Conservation (phyloP, 2,329 filamentous ascomycete genomes). For the Balansia obtecta region DNA sequence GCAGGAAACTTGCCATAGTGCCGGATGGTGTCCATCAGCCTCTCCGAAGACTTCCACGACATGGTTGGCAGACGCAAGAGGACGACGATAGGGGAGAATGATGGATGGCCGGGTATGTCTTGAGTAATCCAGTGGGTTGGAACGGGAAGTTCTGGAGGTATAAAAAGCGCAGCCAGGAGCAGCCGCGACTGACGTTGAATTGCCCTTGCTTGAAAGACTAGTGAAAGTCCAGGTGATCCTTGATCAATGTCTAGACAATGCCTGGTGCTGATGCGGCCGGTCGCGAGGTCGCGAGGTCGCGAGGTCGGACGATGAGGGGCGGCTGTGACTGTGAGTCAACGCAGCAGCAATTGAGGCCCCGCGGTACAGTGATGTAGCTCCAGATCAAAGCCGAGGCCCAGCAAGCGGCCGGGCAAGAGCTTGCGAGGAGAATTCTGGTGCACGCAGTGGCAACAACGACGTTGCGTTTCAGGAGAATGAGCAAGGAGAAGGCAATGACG, state of each 20-base stretch:
- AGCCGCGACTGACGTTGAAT: neutral
- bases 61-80: constrained; percentile 35
- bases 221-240: too few species aligned
- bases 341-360: constrained; percentile 10
- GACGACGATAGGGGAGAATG: neutral
- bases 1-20: constrained; percentile 96
- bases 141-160: neutral
- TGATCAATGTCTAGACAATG: constrained; percentile 3
- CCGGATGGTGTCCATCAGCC: constrained; percentile 92
- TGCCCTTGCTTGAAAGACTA: neutral
- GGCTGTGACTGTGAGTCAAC: constrained; percentile 11
- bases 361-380: constrained; percentile 6
- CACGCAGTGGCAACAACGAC: neutral
- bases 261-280: constrained; percentile 1
- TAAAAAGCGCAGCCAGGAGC: neutral
- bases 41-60: constrained; percentile 87
- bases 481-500: neutral
- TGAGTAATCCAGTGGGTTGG: neutral
- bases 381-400: constrained; percentile 8
- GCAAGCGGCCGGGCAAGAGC: neutral
- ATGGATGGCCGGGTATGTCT: neutral
- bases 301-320: constrained; percentile 9
- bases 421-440: neutral
- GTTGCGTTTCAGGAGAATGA: neutral
- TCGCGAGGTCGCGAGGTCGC: constrained; percentile 8